Evolutionary conservation across 495 filamentous ascomycete species (phyloP), one percentile per base, ranked within the genome.

Genomic region (Terfezia claveryi): DNA sequence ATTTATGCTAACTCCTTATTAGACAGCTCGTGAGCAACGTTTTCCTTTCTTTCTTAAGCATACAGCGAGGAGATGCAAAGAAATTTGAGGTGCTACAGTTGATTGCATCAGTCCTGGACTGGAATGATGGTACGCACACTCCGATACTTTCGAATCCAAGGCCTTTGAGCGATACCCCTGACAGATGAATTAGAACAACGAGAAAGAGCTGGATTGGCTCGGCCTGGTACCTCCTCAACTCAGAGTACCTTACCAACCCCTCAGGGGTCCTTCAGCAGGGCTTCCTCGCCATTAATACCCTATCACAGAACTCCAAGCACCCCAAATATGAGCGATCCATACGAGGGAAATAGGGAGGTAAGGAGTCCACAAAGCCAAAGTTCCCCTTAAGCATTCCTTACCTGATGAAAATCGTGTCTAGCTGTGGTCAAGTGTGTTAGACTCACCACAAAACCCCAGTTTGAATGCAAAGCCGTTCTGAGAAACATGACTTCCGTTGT

Each of bases 21-120:
- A 94, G 87, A 63, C 85, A 94, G 77, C 83, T 98, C 58, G 85
- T 98, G 46, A 94, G 91, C 11, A 96, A 95, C 66, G 85, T 96
- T 69, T 76, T 98, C 61, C 76, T 98, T 11, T 87, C 94, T 61
- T 98, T 98, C 70, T 77, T 96, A 54, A 77, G 84, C 8, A 78
- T 96, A 27, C 91, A 96, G 66, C 80, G 91, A 41, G 83, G 87
- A 23, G 92, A 96, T 66, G 83, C 89, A 17, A 93, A 88, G 70
- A 94, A 94, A 58, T 98, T 95, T 68, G 87, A 98, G 66, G 83
- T 95, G 54, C 76, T 98, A 49, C 88, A 95, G 64, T 76, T 96
- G 55, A 95, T 96, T 61, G 87, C 88, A 51, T 80, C 84, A 17
- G 74, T 96, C n/a, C 72, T 98, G 36, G 81, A 79, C 58, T 98